These are phyloP conservation scores for Fusarium caatingaense DNA, from an alignment of 2,329 filamentous ascomycete species.

Conservation along the genomic window DNA sequence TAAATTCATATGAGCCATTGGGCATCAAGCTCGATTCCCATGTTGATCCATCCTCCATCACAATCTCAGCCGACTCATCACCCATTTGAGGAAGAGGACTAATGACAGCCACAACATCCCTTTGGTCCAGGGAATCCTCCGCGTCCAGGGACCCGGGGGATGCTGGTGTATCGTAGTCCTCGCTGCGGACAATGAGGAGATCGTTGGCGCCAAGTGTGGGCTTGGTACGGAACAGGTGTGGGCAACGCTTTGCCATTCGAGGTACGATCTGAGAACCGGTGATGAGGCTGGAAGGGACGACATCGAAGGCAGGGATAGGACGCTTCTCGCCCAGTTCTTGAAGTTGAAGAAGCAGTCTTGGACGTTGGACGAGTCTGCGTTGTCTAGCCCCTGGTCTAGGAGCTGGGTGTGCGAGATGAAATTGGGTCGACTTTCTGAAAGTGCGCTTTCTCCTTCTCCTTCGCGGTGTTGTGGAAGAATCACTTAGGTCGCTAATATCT, in stretches of 20 bases:
- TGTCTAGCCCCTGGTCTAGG: constrained; percentile 69
- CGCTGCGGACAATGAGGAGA: constrained; percentile 76
- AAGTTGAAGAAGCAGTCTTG: constrained; percentile 76
- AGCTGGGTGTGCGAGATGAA: constrained; percentile 75
- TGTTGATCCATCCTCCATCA: constrained; percentile 70
- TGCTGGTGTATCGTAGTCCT: constrained; percentile 65
- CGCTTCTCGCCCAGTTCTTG: constrained; percentile 73
- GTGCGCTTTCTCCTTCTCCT: constrained; percentile 57
- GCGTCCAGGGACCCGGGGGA: constrained; percentile 52
- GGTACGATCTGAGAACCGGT: constrained; percentile 67
- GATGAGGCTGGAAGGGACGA: constrained; percentile 75
- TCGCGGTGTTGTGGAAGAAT: constrained; percentile 55
- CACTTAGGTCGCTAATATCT: constrained; percentile 59
- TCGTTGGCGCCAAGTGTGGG: constrained; percentile 75
- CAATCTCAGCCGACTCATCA: constrained; percentile 71
- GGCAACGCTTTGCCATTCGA: constrained; percentile 69
- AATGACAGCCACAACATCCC: constrained; percentile 74
- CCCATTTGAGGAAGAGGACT: constrained; percentile 65
- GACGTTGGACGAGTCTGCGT: constrained; percentile 73
- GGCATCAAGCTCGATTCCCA: constrained; percentile 66
- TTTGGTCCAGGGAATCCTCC: constrained; percentile 59
- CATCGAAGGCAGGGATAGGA: constrained; percentile 76
- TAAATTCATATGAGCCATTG: constrained; percentile 75
- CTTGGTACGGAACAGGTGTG: constrained; percentile 71
- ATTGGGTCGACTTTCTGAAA: constrained; percentile 69